Evolutionary conservation across 129 eudicot genomes (phyloP), one percentile per base, ranked within the genome.

Genomic region (Arctium lappa): DNA sequence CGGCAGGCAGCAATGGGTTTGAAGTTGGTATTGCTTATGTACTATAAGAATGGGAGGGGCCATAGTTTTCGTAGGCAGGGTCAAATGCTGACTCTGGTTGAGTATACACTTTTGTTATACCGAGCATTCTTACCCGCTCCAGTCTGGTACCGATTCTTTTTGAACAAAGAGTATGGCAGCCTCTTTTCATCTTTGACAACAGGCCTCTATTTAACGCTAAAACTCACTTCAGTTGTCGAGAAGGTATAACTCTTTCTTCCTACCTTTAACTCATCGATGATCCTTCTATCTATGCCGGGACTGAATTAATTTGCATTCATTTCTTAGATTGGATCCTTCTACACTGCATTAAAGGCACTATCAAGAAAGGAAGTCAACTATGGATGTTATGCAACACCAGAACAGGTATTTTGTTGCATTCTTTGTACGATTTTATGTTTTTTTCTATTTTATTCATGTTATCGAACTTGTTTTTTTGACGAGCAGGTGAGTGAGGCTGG

Each of bases 31-130:
- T 76, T 93, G 50, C 89, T 93, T 16, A 89, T 93, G 94, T 91
- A 88, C 82, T 91, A 91, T 78, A 90, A 85, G 82, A 91, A 93
- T 82, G 97, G 97, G 69, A 88, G 84, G 78, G 97, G 94, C 44
- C 93, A 90, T 81, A 90, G 91, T 72, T 93, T 89, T 72, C 94
- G 98, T 76, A 89, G 97, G 83, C 98, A 93, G 95, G 91, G 95
- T 70, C 95, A 91, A 84, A 84, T 91, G 85, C 77, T 91, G 82
- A 89, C 95, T 87, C 86, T 91, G 74, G 91, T 91, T 70, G 94
- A 91, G 81, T 91, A 89, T 79, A 36, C 91, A 16, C 83, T 91
- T 72, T 79, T 87, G 46, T 56, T 91, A 80, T 91, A 91, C 77
- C 92, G 95, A 5, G 86, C 92, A 40, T 84, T 91, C 80, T 87